Evolutionary conservation across 2,329 filamentous ascomycete genomes (phyloP).

Genomic region (Diplodia sapinea): DNA sequence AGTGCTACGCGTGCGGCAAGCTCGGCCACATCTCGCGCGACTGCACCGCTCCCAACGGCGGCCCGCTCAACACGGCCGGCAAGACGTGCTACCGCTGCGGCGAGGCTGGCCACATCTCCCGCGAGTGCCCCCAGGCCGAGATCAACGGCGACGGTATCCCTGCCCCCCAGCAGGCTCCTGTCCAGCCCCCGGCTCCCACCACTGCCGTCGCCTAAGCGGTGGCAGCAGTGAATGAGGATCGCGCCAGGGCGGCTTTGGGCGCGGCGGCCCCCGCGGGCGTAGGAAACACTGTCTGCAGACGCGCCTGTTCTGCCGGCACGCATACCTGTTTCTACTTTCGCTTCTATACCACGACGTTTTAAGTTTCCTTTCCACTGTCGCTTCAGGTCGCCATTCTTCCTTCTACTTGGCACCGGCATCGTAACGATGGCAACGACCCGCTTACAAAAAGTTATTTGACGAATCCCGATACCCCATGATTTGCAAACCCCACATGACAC

Average conservation of each 20-base stretch:
- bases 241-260: conserved; percentile 31
- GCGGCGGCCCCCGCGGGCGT: conserved; percentile 12
- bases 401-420: conserved; percentile 33
- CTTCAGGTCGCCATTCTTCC: conserved; percentile 32
- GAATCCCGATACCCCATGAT: conserved; percentile 53
- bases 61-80: conserved; percentile 90
- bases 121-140: conserved; percentile 85
- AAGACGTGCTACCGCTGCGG: conserved; percentile 99
- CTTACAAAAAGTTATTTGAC: conserved; percentile 39
- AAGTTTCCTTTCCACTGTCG: conserved; percentile 29
- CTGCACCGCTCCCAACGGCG: conserved; percentile 95
- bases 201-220: conserved; percentile 45
- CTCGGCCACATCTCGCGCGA: conserved; percentile 92
- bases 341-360: conserved; percentile 32
- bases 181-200: conserved; percentile 51
- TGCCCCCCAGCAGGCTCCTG: conserved; percentile 43
- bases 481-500: conserved; percentile 44
- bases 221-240: conserved; percentile 22
- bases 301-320: conserved; percentile 11
- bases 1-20: conserved; percentile 97
- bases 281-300: conserved; percentile 15
- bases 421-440: conserved; percentile 34
- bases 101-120: conserved; percentile 93
- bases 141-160: conserved; percentile 51
- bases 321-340: conserved; percentile 31